A percentile compares a stretch with the other conserved stretches of the same genome.
Evolutionary conservation across 2,329 filamentous ascomycete genomes (phyloP).

Genomic region (Cercospora sesami): DNA sequence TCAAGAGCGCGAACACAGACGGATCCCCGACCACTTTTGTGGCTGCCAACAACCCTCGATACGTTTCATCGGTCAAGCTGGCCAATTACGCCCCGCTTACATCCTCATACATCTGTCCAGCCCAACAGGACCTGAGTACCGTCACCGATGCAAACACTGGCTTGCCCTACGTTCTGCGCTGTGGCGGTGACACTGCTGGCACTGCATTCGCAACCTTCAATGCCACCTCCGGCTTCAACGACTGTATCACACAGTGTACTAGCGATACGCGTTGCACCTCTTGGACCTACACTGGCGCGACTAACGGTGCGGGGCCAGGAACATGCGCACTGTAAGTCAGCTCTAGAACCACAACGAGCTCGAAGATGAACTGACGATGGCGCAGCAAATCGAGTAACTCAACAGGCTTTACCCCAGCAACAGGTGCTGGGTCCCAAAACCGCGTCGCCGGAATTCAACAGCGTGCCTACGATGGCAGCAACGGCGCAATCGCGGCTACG

Average conservation of each 20-base stretch:
- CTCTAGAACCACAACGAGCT: background rate
- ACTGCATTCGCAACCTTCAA: background rate
- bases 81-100: conserved; percentile 6
- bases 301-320: background rate
- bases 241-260: conserved; percentile 11
- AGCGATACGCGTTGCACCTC: background rate
- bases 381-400: background rate
- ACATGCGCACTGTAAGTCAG: conserved; percentile 6
- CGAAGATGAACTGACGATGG: background rate
- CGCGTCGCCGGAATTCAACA: background rate
- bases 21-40: background rate
- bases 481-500: background rate
- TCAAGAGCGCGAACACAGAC: background rate
- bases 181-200: background rate
- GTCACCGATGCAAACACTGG: conserved; percentile 13
- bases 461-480: background rate
- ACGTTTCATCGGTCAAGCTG: conserved; percentile 4
- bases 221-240: conserved; percentile 7
- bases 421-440: background rate
- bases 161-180: conserved; percentile 8
- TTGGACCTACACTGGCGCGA: conserved; percentile 9
- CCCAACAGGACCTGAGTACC: background rate
- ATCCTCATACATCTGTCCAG: conserved; percentile 11
- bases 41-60: background rate
- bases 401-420: background rate